Conservation (phyloP, 768 basidiomycete species). For the Pulveroboletus sp. region DNA sequence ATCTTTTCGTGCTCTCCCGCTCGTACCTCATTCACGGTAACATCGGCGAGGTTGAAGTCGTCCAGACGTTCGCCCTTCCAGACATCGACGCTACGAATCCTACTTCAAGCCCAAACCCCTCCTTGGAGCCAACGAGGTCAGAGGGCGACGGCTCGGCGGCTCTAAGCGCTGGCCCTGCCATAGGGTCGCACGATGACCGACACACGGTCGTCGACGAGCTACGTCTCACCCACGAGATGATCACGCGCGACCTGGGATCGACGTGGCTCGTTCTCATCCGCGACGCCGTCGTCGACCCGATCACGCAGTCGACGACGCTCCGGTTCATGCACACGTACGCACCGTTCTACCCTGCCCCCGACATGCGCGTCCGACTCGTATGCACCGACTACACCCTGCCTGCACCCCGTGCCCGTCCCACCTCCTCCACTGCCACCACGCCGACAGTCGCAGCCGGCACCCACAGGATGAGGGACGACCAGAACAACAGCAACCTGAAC, state of each 20-base stretch:
- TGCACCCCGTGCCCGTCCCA: not conserved
- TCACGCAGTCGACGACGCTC: constrained; percentile 14
- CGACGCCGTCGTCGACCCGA: constrained; percentile 5
- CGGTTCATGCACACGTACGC: constrained; percentile 17
- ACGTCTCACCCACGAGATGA: constrained; percentile 19
- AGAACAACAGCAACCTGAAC: not conserved
- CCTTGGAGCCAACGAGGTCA: too few relatives aligned
- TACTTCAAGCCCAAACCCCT: not conserved
- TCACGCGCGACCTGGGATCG: constrained; percentile 6
- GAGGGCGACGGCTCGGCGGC: too few relatives aligned
- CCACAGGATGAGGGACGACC: not conserved
- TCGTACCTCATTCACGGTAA: constrained; percentile 9
- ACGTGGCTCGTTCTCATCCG: constrained; percentile 14
- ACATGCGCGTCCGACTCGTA: constrained; percentile 2
- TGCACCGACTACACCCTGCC: constrained; percentile 17
- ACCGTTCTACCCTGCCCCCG: not conserved
- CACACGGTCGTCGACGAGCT: constrained; percentile 6
- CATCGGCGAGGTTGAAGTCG: constrained; percentile 10
- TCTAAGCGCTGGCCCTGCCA: too few relatives aligned
- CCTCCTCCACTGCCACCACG: not conserved
- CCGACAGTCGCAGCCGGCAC: too few relatives aligned
- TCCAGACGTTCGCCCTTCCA: constrained; percentile 21
- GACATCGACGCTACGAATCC: not conserved
- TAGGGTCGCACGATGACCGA: too few relatives aligned
- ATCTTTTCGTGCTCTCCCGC: constrained; percentile 15